phyloP scores from a whole-genome alignment of 306 rosid genomes.

The Amphicarpaea edgeworthii region DNA sequence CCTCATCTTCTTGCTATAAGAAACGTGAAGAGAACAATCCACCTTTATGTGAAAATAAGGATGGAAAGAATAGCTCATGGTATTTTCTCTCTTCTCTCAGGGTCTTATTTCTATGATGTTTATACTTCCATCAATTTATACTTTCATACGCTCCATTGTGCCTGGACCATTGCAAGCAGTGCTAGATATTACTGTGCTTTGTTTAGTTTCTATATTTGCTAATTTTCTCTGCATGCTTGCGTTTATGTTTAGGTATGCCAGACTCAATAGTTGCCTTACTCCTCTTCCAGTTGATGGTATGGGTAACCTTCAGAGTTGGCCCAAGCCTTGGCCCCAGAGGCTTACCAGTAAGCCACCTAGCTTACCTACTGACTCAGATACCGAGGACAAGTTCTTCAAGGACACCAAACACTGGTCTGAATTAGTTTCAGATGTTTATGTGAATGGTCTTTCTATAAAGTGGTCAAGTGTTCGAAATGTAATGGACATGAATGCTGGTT shows the following conservation, averaged over 20 bases:
- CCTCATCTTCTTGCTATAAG: conserved; percentile 69
- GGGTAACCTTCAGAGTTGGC: conserved; percentile 73
- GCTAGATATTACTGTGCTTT: background rate
- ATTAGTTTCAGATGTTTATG: conserved; percentile 70
- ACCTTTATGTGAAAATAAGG: conserved; percentile 68
- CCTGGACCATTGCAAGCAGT: conserved; percentile 22
- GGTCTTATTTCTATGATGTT: conserved; percentile 19
- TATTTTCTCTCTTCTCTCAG: conserved; percentile 41
- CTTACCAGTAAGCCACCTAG: conserved; percentile 78
- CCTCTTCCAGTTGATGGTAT: conserved; percentile 66
- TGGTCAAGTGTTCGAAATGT: conserved; percentile 88
- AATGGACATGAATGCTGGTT: conserved; percentile 97
- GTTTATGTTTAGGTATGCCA: conserved; percentile 66
- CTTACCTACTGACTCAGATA: conserved; percentile 57
- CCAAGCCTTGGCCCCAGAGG: conserved; percentile 86
- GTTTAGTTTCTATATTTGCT: conserved; percentile 32
- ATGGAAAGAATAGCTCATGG: conserved; percentile 79
- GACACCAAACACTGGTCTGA: conserved; percentile 77
- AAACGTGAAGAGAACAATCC: conserved; percentile 64
- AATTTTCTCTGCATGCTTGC: conserved; percentile 44
- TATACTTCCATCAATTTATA: conserved; percentile 25
- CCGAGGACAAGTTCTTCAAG: conserved; percentile 56
- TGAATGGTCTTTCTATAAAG: conserved; percentile 56
- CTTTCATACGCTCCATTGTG: too few species aligned
- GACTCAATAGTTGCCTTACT: conserved; percentile 67